Evolutionary conservation across 1,284 basidiomycete genomes (phyloP), one percentile per base, ranked within the genome.

Genomic region (Retiboletus flavoniger): DNA sequence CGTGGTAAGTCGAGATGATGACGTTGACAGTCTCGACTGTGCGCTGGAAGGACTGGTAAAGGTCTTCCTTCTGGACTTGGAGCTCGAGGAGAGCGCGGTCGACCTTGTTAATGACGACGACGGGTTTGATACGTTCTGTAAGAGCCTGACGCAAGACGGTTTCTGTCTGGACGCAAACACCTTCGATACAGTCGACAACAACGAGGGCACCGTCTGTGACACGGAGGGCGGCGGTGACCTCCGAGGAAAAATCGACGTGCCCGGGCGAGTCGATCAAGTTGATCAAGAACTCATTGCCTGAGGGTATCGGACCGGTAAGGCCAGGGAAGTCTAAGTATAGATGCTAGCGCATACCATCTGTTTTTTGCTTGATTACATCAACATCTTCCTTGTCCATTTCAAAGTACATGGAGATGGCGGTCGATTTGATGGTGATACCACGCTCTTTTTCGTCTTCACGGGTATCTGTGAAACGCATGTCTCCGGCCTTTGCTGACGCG

Each of bases 401-500:
- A 75, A 99, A 99, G 81, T 97, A 98, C 97, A 99, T 99, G 59
- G 97, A 98, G 75, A 99, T 98, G 72, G 96, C 97, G 45, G 97
- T 99, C 47, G 97, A 99, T 81, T 99, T 99, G 82, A 99, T 99
- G 58, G 97, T 99, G 71, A 99, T 99, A 84, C 97, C 97, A 80
- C 97, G 95, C 76, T 99, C 97, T 75, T 98, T 99, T 81, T 99
- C 97, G 74, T 99, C 97, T 40, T 92, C 87, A 82, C 96, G 80
- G 66, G 97, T 99, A 78, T 99, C 96, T 63, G 93, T 99, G 75
- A 96, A 98, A 66, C 97, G 94, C 84, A 92, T 84, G 63, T 98
- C 95, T 76, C 95, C 96, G 62, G 97, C 95, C 77, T 98, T 98
- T 71, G 93, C 80, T 54, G 82, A 79, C 66, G 97, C 96, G 71